A percentile compares a stretch with the other conserved stretches of the same genome.
Evolutionary conservation across 495 filamentous ascomycete genomes (phyloP).

Genomic region (Trichoderma orchidacearum): DNA sequence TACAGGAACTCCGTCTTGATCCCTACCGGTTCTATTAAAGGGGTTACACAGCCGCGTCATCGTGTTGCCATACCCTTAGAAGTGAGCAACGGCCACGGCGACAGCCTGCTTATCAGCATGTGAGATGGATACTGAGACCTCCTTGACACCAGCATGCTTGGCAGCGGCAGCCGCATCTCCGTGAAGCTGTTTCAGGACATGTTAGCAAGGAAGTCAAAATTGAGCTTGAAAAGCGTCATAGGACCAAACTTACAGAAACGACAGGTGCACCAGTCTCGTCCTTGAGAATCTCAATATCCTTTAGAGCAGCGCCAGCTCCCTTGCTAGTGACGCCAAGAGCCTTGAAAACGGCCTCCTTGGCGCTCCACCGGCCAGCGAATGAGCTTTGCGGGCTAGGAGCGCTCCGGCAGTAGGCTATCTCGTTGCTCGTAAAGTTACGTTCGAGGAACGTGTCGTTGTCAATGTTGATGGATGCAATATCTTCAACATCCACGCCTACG

Average conservation of each 20-base stretch:
- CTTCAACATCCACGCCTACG: constrained; percentile 86
- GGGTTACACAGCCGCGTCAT: background rate
- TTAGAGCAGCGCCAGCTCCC: constrained; percentile 78
- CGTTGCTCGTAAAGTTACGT: constrained; percentile 77
- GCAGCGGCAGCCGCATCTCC: constrained; percentile 73
- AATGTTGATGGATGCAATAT: constrained; percentile 70
- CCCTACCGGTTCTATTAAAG: background rate
- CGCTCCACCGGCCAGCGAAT: constrained; percentile 89
- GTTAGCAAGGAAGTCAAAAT: constrained; percentile 20
- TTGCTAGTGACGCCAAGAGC: constrained; percentile 75
- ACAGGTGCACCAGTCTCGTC: constrained; percentile 63
- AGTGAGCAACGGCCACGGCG: constrained; percentile 76
- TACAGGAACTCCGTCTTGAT: background rate
- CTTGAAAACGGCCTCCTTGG: constrained; percentile 99
- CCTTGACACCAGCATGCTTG: constrained; percentile 70
- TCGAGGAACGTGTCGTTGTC: constrained; percentile 89
- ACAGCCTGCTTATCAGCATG: constrained; percentile 87
- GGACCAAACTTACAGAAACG: constrained; percentile 58
- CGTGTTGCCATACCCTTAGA: constrained; percentile 25
- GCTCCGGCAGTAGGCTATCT: constrained; percentile 74
- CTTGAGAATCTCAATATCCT: constrained; percentile 83
- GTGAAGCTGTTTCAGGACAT: constrained; percentile 46
- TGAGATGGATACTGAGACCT: constrained; percentile 82
- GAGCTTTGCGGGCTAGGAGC: constrained; percentile 62
- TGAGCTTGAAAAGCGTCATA: constrained; percentile 1